phyloP scores from a whole-genome alignment of 1,139 yeast genomes.

The Geotrichum bryndzae region DNA sequence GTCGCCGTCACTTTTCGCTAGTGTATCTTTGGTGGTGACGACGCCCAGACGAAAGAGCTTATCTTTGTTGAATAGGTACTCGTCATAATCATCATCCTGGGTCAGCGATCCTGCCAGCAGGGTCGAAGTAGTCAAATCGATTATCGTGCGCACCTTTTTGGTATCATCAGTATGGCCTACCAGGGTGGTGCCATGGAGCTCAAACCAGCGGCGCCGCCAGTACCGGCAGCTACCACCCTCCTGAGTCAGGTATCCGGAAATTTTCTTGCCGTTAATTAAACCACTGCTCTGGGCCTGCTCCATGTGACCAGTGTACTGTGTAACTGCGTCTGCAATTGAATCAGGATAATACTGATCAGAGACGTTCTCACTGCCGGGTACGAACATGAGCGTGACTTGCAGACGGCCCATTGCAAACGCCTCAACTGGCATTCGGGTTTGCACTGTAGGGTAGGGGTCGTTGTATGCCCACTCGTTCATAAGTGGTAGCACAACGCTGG shows the following conservation, averaged over 20 bases:
- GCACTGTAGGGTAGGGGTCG: conserved; percentile 14
- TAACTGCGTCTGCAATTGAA: background rate
- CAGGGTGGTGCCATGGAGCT: conserved; percentile 51
- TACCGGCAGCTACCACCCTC: conserved; percentile 71
- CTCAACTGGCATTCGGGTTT: background rate
- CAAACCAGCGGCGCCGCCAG: conserved; percentile 63
- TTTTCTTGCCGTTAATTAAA: conserved; percentile 24
- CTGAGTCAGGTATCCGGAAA: conserved; percentile 57
- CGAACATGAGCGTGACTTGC: conserved; percentile 65
- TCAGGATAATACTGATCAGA: background rate
- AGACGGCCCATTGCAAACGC: background rate
- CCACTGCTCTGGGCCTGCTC: conserved; percentile 32
- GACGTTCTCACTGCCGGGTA: conserved; percentile 37
- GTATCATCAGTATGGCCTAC: conserved; percentile 62
- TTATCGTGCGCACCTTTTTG: conserved; percentile 57
- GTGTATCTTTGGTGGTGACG: conserved; percentile 43
- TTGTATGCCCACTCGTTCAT: conserved; percentile 68
- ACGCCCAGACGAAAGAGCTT: conserved; percentile 51
- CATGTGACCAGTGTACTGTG: conserved; percentile 43
- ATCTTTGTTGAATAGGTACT: conserved; percentile 32
- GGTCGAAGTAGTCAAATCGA: conserved; percentile 41
- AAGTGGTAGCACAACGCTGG: conserved; percentile 53
- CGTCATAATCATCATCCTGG: conserved; percentile 28
- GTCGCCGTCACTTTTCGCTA: background rate
- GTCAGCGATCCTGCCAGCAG: background rate